Percentiles rank a stretch among this genome's conserved stretches.
Evolutionary conservation across 2,329 filamentous ascomycete species (phyloP).

Genomic region (Colletotrichum chrysophilum): DNA sequence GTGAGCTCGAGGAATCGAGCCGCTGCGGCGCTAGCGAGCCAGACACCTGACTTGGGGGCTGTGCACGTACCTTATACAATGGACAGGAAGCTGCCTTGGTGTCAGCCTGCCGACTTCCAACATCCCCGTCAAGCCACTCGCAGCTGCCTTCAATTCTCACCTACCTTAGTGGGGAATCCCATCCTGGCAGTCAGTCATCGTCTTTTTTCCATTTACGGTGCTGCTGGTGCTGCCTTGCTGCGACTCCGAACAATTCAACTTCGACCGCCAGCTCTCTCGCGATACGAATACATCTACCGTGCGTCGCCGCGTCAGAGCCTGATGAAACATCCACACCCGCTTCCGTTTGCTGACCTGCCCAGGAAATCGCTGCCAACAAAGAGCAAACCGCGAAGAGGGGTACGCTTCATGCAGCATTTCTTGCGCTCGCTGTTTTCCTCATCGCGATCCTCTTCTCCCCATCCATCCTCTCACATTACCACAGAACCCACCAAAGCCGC

Average conservation of each 20-base stretch:
- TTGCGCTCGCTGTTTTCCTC: neutral
- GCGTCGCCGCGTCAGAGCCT: neutral
- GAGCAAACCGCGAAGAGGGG: neutral
- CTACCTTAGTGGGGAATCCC: neutral
- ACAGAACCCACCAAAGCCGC: neutral
- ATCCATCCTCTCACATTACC: neutral
- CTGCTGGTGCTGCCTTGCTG: too few relatives aligned
- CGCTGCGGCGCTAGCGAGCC: neutral
- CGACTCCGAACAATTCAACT: too few relatives aligned
- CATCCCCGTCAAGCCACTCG: too few relatives aligned
- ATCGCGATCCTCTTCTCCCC: neutral
- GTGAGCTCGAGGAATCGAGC: too few relatives aligned
- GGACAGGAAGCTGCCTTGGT: neutral
- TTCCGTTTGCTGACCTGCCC: too few relatives aligned
- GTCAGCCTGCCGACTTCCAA: neutral
- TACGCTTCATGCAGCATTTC: neutral
- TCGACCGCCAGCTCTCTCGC: neutral
- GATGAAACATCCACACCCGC: neutral
- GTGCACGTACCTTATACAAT: neutral
- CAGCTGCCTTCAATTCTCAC: too few relatives aligned
- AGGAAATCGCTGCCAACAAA: neutral
- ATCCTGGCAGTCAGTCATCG: too few relatives aligned
- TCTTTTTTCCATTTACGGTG: too few relatives aligned
- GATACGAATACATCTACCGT: neutral
- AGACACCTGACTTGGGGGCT: neutral